A percentile compares a stretch with the other conserved stretches of the same genome.
phyloP scores from a whole-genome alignment of 305 asterid species.

The Plantago lanceolata region DNA sequence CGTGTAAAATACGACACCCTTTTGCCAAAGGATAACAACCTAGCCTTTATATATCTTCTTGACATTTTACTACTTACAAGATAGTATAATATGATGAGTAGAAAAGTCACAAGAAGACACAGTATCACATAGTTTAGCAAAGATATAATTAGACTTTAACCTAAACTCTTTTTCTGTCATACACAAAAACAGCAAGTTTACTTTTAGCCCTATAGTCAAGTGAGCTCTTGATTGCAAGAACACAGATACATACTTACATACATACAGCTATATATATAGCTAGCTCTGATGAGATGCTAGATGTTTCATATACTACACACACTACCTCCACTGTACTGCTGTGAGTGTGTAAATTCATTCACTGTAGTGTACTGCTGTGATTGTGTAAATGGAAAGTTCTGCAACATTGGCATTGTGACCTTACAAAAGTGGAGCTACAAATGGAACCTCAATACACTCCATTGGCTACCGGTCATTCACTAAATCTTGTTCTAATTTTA shows the following conservation, averaged over 20 bases:
- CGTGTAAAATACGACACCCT: too few relatives aligned
- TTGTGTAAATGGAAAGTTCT: constrained; percentile 21
- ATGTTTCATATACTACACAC: not conserved
- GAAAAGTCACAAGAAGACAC: too few relatives aligned
- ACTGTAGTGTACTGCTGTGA: too few relatives aligned
- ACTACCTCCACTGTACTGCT: not conserved
- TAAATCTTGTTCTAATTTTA: constrained; percentile 44
- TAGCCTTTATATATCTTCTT: too few relatives aligned
- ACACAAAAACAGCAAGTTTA: constrained; percentile 22
- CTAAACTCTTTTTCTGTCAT: constrained; percentile 23
- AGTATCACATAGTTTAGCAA: constrained; percentile 22
- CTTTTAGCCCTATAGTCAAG: not conserved
- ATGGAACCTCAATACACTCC: constrained; percentile 23
- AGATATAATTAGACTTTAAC: constrained; percentile 29
- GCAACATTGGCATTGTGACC: constrained; percentile 36
- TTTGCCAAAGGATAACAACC: too few relatives aligned
- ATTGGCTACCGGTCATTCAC: constrained; percentile 61
- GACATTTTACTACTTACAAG: too few relatives aligned
- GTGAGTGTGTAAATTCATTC: constrained; percentile 9
- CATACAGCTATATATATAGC: not conserved
- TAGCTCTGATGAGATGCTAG: constrained; percentile 8
- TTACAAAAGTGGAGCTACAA: constrained; percentile 29
- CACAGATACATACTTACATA: not conserved
- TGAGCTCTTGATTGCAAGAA: constrained; percentile 1
- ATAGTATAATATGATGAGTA: too few relatives aligned